A percentile compares a stretch with the other conserved stretches of the same genome.
Evolutionary conservation across 2,329 filamentous ascomycete genomes (phyloP).

Genomic region (Sporothrix protearum): DNA sequence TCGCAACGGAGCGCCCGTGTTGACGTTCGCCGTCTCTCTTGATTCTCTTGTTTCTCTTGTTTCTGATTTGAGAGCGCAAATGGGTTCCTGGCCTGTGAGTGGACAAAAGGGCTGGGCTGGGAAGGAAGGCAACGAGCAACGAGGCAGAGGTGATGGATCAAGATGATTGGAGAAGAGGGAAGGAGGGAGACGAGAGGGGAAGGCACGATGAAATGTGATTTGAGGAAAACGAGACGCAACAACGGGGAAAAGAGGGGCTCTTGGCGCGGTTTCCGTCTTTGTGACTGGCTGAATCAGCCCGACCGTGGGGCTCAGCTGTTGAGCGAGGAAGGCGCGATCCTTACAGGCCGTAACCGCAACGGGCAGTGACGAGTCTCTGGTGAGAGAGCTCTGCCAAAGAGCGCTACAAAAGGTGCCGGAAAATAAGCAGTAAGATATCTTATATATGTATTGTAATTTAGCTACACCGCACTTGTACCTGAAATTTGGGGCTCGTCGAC

Average conservation of each 20-base stretch:
- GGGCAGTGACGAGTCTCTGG: background rate
- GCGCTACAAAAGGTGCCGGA: background rate
- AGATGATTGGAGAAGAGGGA: conserved; percentile 49
- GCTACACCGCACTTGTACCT: no score
- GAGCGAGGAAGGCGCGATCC: background rate
- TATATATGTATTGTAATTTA: background rate
- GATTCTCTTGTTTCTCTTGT: background rate
- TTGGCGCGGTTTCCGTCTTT: conserved; percentile 37
- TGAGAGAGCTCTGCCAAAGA: no score
- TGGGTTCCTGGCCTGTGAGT: conserved; percentile 17
- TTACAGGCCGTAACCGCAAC: background rate
- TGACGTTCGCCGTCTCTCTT: background rate
- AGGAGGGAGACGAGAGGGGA: conserved; percentile 26
- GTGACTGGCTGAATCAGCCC: conserved; percentile 48
- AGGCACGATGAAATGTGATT: conserved; percentile 45
- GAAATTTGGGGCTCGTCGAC: no score
- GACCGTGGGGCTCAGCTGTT: background rate
- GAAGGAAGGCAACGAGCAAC: background rate
- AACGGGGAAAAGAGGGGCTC: conserved; percentile 32
- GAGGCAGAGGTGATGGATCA: conserved; percentile 24
- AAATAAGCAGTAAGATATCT: no score
- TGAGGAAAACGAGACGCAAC: conserved; percentile 40
- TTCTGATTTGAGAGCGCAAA: background rate
- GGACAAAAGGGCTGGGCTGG: conserved; percentile 5
- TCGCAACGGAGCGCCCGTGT: background rate